phyloP scores from a whole-genome alignment of 108 stramenopile species.

The Fistulifera pelliculosa region DNA sequence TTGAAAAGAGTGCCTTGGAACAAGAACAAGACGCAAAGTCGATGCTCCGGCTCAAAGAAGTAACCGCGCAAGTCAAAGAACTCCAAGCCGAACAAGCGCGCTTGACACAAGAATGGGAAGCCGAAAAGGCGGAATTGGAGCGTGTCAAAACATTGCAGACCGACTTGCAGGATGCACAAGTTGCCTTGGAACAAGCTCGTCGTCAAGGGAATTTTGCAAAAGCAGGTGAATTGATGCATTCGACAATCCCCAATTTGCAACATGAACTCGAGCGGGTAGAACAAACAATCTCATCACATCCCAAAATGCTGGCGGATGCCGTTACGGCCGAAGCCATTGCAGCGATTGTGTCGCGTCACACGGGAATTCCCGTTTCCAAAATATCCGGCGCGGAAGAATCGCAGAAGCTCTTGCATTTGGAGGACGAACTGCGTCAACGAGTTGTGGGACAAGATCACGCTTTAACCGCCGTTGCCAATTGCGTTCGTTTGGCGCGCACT shows the following conservation, averaged over 20 bases:
- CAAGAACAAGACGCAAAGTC: constrained; percentile 53
- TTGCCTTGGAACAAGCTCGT: constrained; percentile 49
- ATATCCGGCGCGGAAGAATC: constrained; percentile 71
- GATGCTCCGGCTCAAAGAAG: constrained; percentile 33
- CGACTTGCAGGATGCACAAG: constrained; percentile 57
- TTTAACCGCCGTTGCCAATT: constrained; percentile 73
- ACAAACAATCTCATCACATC: constrained; percentile 18
- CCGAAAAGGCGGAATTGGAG: constrained; percentile 49
- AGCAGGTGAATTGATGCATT: constrained; percentile 60
- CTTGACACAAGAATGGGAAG: constrained; percentile 47
- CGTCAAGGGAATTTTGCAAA: constrained; percentile 51
- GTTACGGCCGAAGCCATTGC: constrained; percentile 77
- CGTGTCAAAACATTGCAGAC: constrained; percentile 60
- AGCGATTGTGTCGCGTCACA: constrained; percentile 65
- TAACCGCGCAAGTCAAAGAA: constrained; percentile 51
- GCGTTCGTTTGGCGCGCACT: constrained; percentile 79
- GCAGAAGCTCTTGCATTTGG: constrained; percentile 75
- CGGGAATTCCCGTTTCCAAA: constrained; percentile 70
- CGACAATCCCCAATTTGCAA: constrained; percentile 53
- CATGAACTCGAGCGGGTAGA: constrained; percentile 62
- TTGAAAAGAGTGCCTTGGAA: constrained; percentile 62
- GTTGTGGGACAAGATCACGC: constrained; percentile 91
- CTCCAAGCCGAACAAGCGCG: constrained; percentile 61
- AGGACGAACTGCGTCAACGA: constrained; percentile 68
- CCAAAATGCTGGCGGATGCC: constrained; percentile 54